phyloP scores from a whole-genome alignment of 2,329 filamentous ascomycete species.

The Paecilomyces formosus region DNA sequence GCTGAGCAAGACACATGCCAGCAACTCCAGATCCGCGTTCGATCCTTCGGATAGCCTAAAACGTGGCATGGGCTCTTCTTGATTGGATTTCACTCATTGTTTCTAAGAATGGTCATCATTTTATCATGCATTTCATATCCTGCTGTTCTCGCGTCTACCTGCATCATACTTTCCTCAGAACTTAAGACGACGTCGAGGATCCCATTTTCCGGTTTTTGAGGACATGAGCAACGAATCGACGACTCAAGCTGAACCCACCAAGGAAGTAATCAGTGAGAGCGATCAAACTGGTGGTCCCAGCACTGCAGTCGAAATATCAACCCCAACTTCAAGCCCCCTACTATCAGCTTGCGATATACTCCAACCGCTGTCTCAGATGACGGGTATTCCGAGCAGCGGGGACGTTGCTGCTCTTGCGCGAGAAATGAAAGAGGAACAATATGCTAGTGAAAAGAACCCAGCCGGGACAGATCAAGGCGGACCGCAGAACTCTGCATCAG shows the following conservation, averaged over 20 bases:
- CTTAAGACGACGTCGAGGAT: background rate
- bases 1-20: background rate
- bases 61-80: background rate
- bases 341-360: constrained; percentile 4
- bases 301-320: background rate
- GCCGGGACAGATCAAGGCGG: background rate
- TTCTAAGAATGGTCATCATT: background rate
- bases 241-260: background rate
- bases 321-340: background rate
- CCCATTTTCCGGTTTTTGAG: background rate
- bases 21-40: background rate
- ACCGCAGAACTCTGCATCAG: background rate
- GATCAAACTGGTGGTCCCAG: background rate
- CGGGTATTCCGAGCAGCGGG: constrained; percentile 6
- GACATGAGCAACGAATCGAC: background rate
- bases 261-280: background rate
- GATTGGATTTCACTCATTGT: background rate
- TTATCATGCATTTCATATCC: background rate
- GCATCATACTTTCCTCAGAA: background rate
- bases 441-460: background rate
- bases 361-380: constrained; percentile 5
- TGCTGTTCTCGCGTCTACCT: background rate
- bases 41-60: background rate
- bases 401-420: constrained; percentile 6
- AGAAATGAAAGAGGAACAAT: background rate